Evolutionary conservation across 805 yeast genomes (phyloP), one percentile per base, ranked within the genome.

Genomic region (Wickerhamiella nectarea): DNA sequence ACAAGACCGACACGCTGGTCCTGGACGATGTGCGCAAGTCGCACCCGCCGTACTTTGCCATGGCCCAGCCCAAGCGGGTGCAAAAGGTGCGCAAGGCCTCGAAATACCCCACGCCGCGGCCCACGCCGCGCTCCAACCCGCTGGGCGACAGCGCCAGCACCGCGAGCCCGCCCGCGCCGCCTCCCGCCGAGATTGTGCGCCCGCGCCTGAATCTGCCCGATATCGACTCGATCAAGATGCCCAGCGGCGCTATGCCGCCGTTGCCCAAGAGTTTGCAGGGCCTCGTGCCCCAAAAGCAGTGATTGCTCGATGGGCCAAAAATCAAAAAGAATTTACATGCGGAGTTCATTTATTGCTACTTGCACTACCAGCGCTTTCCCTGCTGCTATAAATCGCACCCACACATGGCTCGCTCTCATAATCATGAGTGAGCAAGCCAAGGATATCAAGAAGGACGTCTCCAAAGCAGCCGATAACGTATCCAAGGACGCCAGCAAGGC

Each of bases 1-100:
- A 60, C 18, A 49, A 51, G 37, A 46, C 48, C 7, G 65, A 63
- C 43, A 49, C 46, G 10, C 56, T 55, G 10, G 44, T 56, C 14
- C 34, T 51, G 4, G 62, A 59, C 35, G 48, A 47, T 20, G 45
- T 58, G 12, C 50, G 46, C 46, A 49, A 46, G 38, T 22, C 25
- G 26, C 34, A 33, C 38, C 49, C 51, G 15, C 57, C 56, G 2
- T 21, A 38, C 36, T 49, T 6, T 46, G 52, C 19, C 46, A 47
- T 14, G 34, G 49, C 14, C 19, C 47, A n/a, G 39, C 48, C 25
- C 3, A 46, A 42, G 22, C 26, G 46, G 11, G 38, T n/a, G 34
- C 48, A 53, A 26, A 50, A 51, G 33, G 35, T 46, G 4, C 46
- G 50, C 22, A 42, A 34, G 17, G 43, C 38, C 11, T 25, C 34